Base-by-base conservation (phyloP, 2,329 filamentous ascomycete genomes). In the Tothia fuscella region DNA sequence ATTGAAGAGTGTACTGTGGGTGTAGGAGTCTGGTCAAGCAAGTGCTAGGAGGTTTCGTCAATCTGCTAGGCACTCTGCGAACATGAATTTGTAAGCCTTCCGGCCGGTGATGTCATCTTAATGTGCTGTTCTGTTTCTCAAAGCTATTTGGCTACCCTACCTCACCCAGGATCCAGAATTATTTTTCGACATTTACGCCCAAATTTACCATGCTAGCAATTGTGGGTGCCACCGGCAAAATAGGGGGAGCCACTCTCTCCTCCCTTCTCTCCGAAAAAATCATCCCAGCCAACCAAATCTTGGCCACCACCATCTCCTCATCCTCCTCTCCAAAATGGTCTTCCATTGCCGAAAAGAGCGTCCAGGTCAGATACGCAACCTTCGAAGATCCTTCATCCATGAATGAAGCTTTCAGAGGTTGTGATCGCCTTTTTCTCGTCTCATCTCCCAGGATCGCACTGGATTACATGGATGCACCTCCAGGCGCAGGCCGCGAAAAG, bases 171-270 rank as follows among this genome's bases (percentile, higher is more conserved):
- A n/a, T n/a, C n/a, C n/a, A n/a, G n/a, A n/a, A n/a, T n/a, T n/a
- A n/a, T n/a, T n/a, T n/a, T n/a, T n/a, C n/a, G n/a, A n/a, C n/a
- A n/a, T n/a, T n/a, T n/a, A n/a, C n/a, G n/a, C n/a, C n/a, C n/a
- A n/a, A n/a, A n/a, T n/a, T n/a, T n/a, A n/a, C n/a, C n/a, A 43
- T 43, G 41, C 41, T 43, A 20, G 41, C 34, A 24, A 38, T 68
- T 40, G 62, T 62, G 35, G 62, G 62, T 38, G 61, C 64, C 38
- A 64, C 62, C 13, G 65, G 65, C 38, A 67, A 67, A 46, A 56
- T 68, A 6, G 65, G 65, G 43, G 57, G 56, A 32, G 63, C 63
- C 9, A 64, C 65, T 14, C 54, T 68, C 19, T 50, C 50, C 20
- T 56, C 63, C 28, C 56, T 68, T 17, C 56, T 67, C n/a, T 50